Evolutionary conservation across 495 filamentous ascomycete species (phyloP), one percentile per base, ranked within the genome.

Genomic region (Sabuloglossum arenarium): DNA sequence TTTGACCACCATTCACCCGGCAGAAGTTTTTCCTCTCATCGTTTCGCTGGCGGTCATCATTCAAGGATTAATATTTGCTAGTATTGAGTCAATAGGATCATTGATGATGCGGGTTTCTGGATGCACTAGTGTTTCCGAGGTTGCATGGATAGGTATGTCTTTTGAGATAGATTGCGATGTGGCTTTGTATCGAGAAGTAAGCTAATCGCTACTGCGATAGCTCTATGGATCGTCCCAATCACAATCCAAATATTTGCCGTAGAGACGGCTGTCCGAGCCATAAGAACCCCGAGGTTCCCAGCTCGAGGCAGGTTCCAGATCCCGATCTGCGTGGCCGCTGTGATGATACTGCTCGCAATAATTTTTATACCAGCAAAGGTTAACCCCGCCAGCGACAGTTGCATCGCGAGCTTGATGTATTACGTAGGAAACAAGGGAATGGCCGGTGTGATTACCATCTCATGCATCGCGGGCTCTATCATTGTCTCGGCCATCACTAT

Each of bases 311-410:
- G 62, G 59, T 61, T 61, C 27, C 59, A 58, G 27, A 54, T 66
- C 14, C 60, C 59, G 10, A 63, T 65, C 46, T 69, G 63, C 43
- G 53, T 59, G 29, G 59, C 25, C 24, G 59, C 59, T 23, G 53
- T 69, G 8, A 8, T 66, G 3, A 28, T 67, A 14, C 52, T 67
- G 56, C 47, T 64, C 28, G 30, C 66, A 28, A 56, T 56, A 47
- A 57, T 1, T 64, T 81, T 8, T 78, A 79, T 62, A 42, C 53
- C 1, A 75, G 72, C 46, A 76, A 81, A 60, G 82, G 84, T 25
- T 75, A 86, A 1, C 73, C 75, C 5, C 59, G 70, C 71, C 29
- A 79, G 65, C 56, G 59, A 71, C 54, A 39, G n/a, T 25, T 69
- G 68, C 59, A 60, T 64, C 11, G 61, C 59, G 27, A 64, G 62